phyloP scores from a whole-genome alignment of 1,284 basidiomycete species.

The Apiotrichum siamense region DNA sequence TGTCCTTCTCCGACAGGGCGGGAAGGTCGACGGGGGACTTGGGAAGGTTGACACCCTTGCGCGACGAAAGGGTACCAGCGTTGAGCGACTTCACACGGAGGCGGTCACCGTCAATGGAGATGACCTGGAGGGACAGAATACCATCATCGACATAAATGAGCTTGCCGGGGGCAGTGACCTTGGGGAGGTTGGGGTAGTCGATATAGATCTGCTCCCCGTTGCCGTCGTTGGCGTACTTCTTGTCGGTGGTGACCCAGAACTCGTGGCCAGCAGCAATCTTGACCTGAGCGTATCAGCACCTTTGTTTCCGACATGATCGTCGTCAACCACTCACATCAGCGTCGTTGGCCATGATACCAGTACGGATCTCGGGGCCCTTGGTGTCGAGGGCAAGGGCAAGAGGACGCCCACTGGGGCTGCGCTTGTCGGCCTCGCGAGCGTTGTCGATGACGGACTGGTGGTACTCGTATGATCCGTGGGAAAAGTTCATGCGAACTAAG shows the following conservation, averaged over 20 bases:
- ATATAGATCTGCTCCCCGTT: slow-evolving; percentile 79
- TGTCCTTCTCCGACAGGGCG: slow-evolving; percentile 96
- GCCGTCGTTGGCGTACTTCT: slow-evolving; percentile 69
- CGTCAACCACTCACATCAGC: slow-evolving; percentile 61
- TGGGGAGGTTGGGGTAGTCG: slow-evolving; percentile 89
- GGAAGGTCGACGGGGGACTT: slow-evolving; percentile 98
- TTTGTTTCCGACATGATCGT: not conserved
- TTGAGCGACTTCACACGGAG: slow-evolving; percentile 87
- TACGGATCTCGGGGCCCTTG: slow-evolving; percentile 99
- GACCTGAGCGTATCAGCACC: slow-evolving; percentile 51
- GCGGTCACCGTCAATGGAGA: slow-evolving; percentile 72
- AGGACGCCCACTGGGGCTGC: slow-evolving; percentile 69
- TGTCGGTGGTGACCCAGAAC: slow-evolving; percentile 84
- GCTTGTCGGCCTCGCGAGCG: slow-evolving; percentile 73
- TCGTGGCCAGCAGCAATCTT: slow-evolving; percentile 87
- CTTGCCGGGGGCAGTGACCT: slow-evolving; percentile 92
- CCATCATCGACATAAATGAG: slow-evolving; percentile 96
- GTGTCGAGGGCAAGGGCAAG: slow-evolving; percentile 98
- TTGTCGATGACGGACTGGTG: slow-evolving; percentile 98
- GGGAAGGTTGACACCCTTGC: slow-evolving; percentile 99
- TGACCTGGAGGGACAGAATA: slow-evolving; percentile 88
- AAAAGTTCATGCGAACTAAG: slow-evolving; percentile 96
- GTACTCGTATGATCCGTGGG: slow-evolving; percentile 92
- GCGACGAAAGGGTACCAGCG: slow-evolving; percentile 86
- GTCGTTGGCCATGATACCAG: slow-evolving; percentile 82